Base-by-base conservation (phyloP, 257 asterid genomes). In the Coffea eugenioides region DNA sequence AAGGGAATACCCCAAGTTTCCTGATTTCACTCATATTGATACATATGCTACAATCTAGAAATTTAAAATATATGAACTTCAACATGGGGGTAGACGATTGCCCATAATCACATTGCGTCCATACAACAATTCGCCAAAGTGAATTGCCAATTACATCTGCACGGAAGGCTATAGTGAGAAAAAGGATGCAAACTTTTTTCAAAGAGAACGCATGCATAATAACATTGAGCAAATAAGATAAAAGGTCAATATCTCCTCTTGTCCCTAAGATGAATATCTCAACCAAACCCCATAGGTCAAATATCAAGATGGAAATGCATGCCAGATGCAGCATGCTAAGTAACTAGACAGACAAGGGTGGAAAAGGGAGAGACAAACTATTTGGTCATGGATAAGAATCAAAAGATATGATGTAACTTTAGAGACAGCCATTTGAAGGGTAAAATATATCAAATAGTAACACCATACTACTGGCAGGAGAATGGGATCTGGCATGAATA, bases 21-120 rank as follows among this genome's bases (percentile, higher is more conserved):
- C 52, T 6, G 56, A 21, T 78, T 69, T 0, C 81, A 84, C 77
- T 73, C 81, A 62, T 74, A 84, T 72, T 75, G 74, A 76, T 82
- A 89, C 85, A 84, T 79, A 82, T 77, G 83, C 87, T 85, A 84
- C 84, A 80, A 80, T 72, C 76, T 66, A 73, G 68, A 74, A 71
- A 77, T 23, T 31, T 27, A 73, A 48, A 82, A 56, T 69, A 43
- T 57, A 48, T 52, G 70, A 64, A 64, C 77, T 80, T 74, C 79
- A 71, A 39, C 71, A 71, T 49, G 78, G 25, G 66, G 75, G 69
- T 67, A 79, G 67, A 74, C 75, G 78, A 69, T 49, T 69, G 56
- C 16, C 67, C 57, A 75, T 64, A 79, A 31, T 62, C 67, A 59
- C 51, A 51, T n/a, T 4, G 69, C 31, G 25, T 18, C 54, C 45